These are phyloP conservation scores for Carex kokanica DNA, from an alignment of 176 grass and related monocot species.

Conservation along the genomic window DNA sequence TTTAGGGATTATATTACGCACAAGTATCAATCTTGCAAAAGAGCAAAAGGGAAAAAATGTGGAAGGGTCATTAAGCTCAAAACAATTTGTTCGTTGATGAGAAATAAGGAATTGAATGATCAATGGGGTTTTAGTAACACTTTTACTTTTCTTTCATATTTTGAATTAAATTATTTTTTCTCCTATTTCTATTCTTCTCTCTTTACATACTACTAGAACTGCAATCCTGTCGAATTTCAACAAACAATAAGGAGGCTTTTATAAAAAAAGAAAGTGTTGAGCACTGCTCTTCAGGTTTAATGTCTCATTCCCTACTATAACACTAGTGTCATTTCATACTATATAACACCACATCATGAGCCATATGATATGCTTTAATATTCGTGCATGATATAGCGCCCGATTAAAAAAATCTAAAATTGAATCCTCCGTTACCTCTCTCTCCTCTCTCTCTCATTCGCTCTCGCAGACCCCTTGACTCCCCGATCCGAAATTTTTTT, in stretches of 20 bases:
- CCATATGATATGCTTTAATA: no score
- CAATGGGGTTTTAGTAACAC: neutral
- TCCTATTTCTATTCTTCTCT: neutral
- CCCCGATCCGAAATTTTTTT: no score
- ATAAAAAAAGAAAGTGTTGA: neutral
- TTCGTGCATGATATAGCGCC: no score
- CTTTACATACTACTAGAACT: neutral
- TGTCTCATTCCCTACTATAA: neutral
- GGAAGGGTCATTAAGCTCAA: neutral
- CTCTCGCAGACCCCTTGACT: no score
- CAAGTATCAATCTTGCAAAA: neutral
- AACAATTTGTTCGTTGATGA: neutral
- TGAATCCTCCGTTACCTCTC: no score
- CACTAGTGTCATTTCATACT: no score
- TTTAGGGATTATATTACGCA: neutral
- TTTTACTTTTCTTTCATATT: slow-evolving; percentile 11
- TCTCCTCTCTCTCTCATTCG: no score
- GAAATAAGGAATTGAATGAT: neutral
- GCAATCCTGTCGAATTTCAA: neutral
- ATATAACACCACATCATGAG: no score
- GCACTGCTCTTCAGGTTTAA: neutral
- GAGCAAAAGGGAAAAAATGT: neutral
- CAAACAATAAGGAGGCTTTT: neutral
- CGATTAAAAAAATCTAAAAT: no score
- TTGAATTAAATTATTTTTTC: neutral